Evolutionary conservation across 164 flowering plant species (phyloP).

Genomic region (Stephania cephalantha): DNA sequence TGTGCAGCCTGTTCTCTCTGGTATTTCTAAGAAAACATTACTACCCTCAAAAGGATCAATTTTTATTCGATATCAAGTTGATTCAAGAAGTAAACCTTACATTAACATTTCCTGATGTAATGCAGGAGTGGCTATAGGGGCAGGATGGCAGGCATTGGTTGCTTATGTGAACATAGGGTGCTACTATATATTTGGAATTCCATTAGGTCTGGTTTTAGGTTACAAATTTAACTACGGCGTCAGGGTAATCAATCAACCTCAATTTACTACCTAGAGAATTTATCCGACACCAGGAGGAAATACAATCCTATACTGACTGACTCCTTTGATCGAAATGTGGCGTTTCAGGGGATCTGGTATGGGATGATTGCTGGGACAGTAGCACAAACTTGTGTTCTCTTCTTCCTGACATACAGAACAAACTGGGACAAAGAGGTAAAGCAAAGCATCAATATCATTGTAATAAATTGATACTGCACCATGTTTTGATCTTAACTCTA

Average conservation of each 20-base stretch:
- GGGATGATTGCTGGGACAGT: conserved; percentile 57
- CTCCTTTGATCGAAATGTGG: not conserved
- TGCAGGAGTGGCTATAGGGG: conserved; percentile 66
- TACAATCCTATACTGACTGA: not conserved
- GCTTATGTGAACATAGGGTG: conserved; percentile 56
- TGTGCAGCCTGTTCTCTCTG: conserved; percentile 55
- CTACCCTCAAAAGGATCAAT: not conserved
- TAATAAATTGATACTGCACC: not conserved
- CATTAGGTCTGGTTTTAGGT: conserved; percentile 50
- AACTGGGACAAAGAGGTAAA: conserved; percentile 61
- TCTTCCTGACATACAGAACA: conserved; percentile 37
- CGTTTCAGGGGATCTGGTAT: conserved; percentile 54
- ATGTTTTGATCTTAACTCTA: not conserved
- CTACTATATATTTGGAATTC: conserved; percentile 57
- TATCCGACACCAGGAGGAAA: not conserved
- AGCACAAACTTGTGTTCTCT: conserved; percentile 37
- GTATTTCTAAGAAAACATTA: conserved; percentile 17
- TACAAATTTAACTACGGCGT: conserved; percentile 41
- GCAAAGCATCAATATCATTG: not conserved
- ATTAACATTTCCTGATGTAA: not conserved
- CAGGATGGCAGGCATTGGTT: conserved; percentile 62
- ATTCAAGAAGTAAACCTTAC: not conserved
- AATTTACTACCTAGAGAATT: not conserved
- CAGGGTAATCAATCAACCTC: conserved; percentile 21
- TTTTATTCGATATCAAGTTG: no score